These are phyloP conservation scores for Scortechinia acanthostroma DNA, from an alignment of 2,329 filamentous ascomycete genomes.

Conservation along the genomic window DNA sequence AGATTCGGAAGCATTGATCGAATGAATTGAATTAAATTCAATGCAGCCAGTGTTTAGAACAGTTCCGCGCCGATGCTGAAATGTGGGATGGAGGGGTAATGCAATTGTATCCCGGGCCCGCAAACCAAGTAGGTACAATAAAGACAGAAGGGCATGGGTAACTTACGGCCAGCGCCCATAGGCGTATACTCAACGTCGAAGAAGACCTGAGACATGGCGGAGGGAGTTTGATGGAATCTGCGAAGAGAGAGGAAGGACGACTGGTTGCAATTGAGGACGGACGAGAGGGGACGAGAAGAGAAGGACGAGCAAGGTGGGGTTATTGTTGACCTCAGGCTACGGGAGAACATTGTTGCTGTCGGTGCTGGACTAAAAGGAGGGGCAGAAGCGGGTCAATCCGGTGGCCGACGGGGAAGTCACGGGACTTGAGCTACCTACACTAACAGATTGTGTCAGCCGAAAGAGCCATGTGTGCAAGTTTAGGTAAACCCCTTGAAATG, in stretches of 20 bases:
- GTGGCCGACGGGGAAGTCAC: not conserved
- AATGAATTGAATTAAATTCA: not conserved
- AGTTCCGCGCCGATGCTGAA: no score
- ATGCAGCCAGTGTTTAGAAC: no score
- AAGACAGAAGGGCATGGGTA: not conserved
- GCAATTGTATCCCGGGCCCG: no score
- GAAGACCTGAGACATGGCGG: not conserved
- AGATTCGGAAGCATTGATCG: not conserved
- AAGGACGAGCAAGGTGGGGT: slow-evolving; percentile 2
- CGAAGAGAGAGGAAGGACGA: not conserved
- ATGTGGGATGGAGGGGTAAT: no score
- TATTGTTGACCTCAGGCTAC: slow-evolving; percentile 1
- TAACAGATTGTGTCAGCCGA: no score
- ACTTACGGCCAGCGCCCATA: slow-evolving; percentile 2
- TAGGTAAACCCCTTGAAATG: no score
- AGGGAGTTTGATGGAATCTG: not conserved
- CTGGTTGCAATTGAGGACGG: slow-evolving; percentile 1
- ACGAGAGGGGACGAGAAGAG: not conserved
- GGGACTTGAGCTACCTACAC: no score
- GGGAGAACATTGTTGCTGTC: not conserved
- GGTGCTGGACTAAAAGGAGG: not conserved
- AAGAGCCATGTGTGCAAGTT: no score
- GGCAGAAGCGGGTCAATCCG: not conserved
- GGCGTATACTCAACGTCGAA: not conserved
- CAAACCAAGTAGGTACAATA: not conserved